phyloP scores from a whole-genome alignment of 1,284 basidiomycete species.

The Sutorius eximius region DNA sequence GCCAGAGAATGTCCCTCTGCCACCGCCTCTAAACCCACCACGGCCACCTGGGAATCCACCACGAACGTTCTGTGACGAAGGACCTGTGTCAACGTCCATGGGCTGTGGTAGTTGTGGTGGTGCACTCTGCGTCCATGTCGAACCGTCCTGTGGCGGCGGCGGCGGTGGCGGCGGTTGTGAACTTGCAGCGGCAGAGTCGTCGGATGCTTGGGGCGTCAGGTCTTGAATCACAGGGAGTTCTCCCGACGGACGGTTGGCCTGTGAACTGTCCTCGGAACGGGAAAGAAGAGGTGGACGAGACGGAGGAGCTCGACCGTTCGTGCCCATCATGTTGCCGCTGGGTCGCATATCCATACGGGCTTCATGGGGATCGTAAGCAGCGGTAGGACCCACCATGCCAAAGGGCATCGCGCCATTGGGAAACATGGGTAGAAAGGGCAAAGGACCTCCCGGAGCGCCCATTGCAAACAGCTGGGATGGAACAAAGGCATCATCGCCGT shows the following conservation, averaged over 20 bases:
- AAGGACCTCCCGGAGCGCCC: constrained; percentile 37
- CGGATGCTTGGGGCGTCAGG: constrained; percentile 56
- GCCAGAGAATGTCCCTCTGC: constrained; percentile 53
- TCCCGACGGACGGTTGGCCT: constrained; percentile 47
- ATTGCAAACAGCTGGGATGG: constrained; percentile 66
- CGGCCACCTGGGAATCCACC: constrained; percentile 41
- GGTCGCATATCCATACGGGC: constrained; percentile 73
- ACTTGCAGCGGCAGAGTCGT: constrained; percentile 22
- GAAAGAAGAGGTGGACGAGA: constrained; percentile 58
- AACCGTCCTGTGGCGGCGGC: constrained; percentile 12
- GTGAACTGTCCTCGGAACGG: constrained; percentile 47
- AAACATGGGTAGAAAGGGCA: constrained; percentile 72
- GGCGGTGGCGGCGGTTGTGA: constrained; percentile 1
- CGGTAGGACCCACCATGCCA: constrained; percentile 45
- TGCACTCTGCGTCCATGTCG: constrained; percentile 14
- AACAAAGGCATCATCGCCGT: constrained; percentile 79
- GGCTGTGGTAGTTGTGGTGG: constrained; percentile 20
- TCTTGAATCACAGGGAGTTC: constrained; percentile 80
- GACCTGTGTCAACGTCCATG: constrained; percentile 43
- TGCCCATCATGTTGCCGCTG: constrained; percentile 21
- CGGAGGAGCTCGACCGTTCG: constrained; percentile 43
- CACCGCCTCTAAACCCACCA: constrained; percentile 46
- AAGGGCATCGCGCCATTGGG: constrained; percentile 43
- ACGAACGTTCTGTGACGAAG: constrained; percentile 20
- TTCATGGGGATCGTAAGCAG: constrained; percentile 74